Evolutionary conservation across 2,329 filamentous ascomycete species (phyloP).

Genomic region (Tolypocladium album): DNA sequence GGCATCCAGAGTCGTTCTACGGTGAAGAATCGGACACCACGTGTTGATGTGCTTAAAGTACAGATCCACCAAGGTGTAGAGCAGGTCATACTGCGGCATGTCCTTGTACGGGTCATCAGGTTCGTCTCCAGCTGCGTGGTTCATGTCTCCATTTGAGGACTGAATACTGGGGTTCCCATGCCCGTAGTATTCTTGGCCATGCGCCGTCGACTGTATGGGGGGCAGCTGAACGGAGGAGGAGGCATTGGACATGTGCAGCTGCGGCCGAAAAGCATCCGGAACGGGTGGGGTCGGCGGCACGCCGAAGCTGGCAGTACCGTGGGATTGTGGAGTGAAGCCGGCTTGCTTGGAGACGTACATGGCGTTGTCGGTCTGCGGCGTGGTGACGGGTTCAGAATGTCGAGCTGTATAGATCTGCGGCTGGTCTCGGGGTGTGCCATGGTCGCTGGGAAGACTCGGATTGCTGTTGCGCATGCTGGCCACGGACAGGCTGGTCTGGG

Average conservation of each 20-base stretch:
- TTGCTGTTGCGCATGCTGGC: constrained; percentile 38
- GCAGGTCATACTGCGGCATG: constrained; percentile 62
- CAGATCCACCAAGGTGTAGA: constrained; percentile 63
- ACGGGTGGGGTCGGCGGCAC: constrained; percentile 34
- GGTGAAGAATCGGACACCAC: constrained; percentile 85
- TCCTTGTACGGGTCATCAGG: constrained; percentile 41
- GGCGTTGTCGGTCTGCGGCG: constrained; percentile 44
- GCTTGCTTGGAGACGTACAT: constrained; percentile 53
- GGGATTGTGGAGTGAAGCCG: constrained; percentile 32
- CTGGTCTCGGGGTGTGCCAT: constrained; percentile 42
- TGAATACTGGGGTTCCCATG: constrained; percentile 31
- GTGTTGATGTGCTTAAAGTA: constrained; percentile 75
- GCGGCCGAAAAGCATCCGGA: constrained; percentile 38
- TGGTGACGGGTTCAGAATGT: constrained; percentile 36
- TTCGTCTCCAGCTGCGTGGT: constrained; percentile 23
- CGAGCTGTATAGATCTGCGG: constrained; percentile 30
- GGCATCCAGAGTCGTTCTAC: constrained; percentile 68
- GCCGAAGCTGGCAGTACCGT: constrained; percentile 36
- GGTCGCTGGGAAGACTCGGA: constrained; percentile 41
- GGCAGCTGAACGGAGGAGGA: constrained; percentile 22
- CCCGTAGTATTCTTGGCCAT: constrained; percentile 40
- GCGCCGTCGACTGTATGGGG: constrained; percentile 26
- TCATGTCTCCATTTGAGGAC: constrained; percentile 41
- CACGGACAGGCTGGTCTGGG: constrained; percentile 18
- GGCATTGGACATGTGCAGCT: constrained; percentile 29